Percentiles rank a stretch among this genome's conserved stretches.
phyloP scores from a whole-genome alignment of 306 rosid genomes.

The Vachellia collinsii region DNA sequence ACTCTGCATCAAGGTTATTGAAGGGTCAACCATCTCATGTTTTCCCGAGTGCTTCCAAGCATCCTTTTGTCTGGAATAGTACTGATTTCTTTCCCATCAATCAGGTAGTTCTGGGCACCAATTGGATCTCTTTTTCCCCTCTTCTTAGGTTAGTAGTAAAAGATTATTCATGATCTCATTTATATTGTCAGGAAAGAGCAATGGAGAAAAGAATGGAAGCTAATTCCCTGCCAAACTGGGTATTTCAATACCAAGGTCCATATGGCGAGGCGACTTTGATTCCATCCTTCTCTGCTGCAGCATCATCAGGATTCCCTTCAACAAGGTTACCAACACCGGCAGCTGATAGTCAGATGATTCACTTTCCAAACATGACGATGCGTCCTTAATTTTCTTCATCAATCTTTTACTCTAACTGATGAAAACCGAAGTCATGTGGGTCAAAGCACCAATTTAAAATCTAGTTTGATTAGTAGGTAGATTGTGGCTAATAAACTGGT shows the following conservation, averaged over 20 bases:
- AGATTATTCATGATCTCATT: background rate
- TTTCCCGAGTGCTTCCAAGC: constrained; percentile 49
- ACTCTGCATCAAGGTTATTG: constrained; percentile 54
- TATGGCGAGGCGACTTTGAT: constrained; percentile 51
- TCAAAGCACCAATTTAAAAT: constrained; percentile 21
- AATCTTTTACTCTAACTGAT: constrained; percentile 49
- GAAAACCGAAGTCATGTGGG: constrained; percentile 36
- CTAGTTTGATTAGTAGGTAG: constrained; percentile 21
- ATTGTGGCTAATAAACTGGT: constrained; percentile 28
- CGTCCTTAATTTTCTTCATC: constrained; percentile 56
- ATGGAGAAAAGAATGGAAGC: constrained; percentile 66
- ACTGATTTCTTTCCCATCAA: constrained; percentile 55
- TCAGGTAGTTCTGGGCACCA: constrained; percentile 49
- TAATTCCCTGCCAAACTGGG: constrained; percentile 57
- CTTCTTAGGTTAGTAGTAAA: background rate
- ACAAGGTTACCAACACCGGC: constrained; percentile 55
- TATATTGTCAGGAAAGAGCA: constrained; percentile 75
- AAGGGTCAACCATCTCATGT: constrained; percentile 51
- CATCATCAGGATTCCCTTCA: constrained; percentile 99
- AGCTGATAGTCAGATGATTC: constrained; percentile 59
- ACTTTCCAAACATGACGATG: constrained; percentile 49
- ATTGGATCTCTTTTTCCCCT: background rate
- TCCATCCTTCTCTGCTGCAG: constrained; percentile 86
- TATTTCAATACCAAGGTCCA: constrained; percentile 64
- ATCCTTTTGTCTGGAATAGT: constrained; percentile 52